A percentile compares a stretch with the other conserved stretches of the same genome.
Conservation (phyloP, 2,329 filamentous ascomycete species). For the Botryotinia narcissicola region DNA sequence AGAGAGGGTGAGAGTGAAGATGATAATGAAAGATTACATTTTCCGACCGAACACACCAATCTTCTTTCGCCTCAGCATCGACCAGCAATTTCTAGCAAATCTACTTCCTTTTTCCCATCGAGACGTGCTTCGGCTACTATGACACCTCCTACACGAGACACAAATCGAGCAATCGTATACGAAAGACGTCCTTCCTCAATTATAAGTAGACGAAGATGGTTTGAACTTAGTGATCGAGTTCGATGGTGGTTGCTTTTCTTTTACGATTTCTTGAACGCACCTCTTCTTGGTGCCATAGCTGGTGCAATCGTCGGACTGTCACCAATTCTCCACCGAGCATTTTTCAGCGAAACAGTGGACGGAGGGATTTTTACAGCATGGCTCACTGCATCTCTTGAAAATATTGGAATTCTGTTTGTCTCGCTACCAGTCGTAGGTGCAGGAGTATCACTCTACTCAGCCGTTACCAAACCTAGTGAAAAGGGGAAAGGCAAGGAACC, state of each 20-base stretch:
- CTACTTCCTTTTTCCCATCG: constrained; percentile 38
- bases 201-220: constrained; percentile 34
- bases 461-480: constrained; percentile 48
- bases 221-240: constrained; percentile 32
- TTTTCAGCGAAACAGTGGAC: constrained; percentile 56
- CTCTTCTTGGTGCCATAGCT: constrained; percentile 57
- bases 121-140: constrained; percentile 19
- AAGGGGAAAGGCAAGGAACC: constrained; percentile 31
- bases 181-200: constrained; percentile 35
- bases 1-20: constrained; percentile 13
- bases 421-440: constrained; percentile 64
- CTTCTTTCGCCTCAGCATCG: constrained; percentile 44
- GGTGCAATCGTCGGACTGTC: constrained; percentile 60
- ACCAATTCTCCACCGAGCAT: constrained; percentile 57
- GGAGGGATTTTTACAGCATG: constrained; percentile 66
- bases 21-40: constrained; percentile 28
- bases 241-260: constrained; percentile 42
- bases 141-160: constrained; percentile 18
- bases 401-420: constrained; percentile 62
- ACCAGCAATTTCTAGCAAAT: constrained; percentile 6
- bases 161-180: constrained; percentile 13
- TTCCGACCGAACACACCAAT: constrained; percentile 45
- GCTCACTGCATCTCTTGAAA: constrained; percentile 60
- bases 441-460: constrained; percentile 61
- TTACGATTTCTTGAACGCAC: constrained; percentile 57